Conservation (phyloP, 805 yeast genomes). For the Metschnikowia henanensis region DNA sequence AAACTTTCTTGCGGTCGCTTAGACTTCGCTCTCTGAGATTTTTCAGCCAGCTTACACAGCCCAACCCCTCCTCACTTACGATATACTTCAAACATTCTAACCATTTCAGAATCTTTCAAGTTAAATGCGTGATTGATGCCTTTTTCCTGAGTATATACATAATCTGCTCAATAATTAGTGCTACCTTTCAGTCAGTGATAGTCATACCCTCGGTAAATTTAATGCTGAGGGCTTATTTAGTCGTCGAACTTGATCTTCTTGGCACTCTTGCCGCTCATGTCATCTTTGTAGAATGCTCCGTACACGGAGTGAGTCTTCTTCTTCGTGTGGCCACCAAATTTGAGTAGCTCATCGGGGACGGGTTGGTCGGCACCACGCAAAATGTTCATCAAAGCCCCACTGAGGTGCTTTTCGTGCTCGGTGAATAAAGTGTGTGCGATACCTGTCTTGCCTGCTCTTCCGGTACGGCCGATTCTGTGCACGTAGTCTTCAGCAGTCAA, state of each 20-base stretch:
- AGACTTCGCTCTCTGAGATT: too few relatives aligned
- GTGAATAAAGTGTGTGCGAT: constrained; percentile 94
- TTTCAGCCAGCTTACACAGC: too few relatives aligned
- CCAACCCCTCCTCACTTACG: too few relatives aligned
- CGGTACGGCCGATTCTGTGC: constrained; percentile 97
- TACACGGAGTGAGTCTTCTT: constrained; percentile 98
- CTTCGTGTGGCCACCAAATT: constrained; percentile 97
- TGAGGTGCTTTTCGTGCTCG: constrained; percentile 92
- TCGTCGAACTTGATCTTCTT: constrained; percentile 84
- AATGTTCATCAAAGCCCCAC: constrained; percentile 92
- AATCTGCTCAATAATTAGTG: too few relatives aligned
- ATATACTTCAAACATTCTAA: too few relatives aligned
- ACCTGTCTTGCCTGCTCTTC: constrained; percentile 96
- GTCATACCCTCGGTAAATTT: too few relatives aligned
- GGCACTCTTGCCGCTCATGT: constrained; percentile 79
- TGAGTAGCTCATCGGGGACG: constrained; percentile 92
- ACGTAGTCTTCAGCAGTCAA: constrained; percentile 95
- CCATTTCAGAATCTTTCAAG: too few relatives aligned
- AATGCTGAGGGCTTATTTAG: neutral
- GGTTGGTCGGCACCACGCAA: constrained; percentile 92
- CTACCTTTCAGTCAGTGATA: too few relatives aligned
- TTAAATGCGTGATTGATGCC: too few relatives aligned
- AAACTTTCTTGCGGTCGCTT: too few relatives aligned
- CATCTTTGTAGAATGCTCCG: constrained; percentile 95
- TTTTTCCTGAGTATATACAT: too few relatives aligned